A percentile compares a stretch with the other conserved stretches of the same genome.
Evolutionary conservation across 2,329 filamentous ascomycete genomes (phyloP).

Genomic region (Colletotrichum siamense): DNA sequence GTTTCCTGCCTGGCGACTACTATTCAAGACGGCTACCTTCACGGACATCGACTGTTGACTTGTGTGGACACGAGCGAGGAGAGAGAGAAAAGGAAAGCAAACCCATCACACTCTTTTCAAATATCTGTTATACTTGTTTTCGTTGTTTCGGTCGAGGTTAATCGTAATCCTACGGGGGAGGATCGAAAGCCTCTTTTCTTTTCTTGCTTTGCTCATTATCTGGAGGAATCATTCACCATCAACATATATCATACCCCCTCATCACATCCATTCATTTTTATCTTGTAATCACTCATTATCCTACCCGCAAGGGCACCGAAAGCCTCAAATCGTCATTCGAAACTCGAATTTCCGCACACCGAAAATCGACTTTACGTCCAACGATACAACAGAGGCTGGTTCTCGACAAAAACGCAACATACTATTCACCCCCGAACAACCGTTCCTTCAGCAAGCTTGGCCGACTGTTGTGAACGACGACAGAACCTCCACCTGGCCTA

Average conservation of each 20-base stretch:
- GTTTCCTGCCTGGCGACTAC: not conserved
- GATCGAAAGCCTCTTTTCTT: not conserved
- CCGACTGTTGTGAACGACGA: not conserved
- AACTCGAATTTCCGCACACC: not conserved
- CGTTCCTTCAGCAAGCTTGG: not conserved
- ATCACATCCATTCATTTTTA: not conserved
- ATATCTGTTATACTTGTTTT: not conserved
- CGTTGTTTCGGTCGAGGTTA: not conserved
- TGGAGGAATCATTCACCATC: not conserved
- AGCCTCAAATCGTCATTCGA: not conserved
- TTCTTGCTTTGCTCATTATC: not conserved
- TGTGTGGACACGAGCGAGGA: not conserved
- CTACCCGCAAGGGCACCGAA: not conserved
- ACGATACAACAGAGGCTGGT: conserved; percentile 12
- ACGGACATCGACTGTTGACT: not conserved
- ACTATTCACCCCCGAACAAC: not conserved
- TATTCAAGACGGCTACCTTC: not conserved
- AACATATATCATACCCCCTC: not conserved
- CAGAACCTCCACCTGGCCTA: not conserved
- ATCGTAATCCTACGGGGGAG: conserved; percentile 14
- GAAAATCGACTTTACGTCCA: not conserved
- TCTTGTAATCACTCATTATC: not conserved
- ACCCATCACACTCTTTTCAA: not conserved
- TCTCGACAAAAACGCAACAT: not conserved
- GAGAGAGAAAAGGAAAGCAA: not conserved